Base-by-base conservation (phyloP, 2,329 filamentous ascomycete species). In the Cadophora malorum region DNA sequence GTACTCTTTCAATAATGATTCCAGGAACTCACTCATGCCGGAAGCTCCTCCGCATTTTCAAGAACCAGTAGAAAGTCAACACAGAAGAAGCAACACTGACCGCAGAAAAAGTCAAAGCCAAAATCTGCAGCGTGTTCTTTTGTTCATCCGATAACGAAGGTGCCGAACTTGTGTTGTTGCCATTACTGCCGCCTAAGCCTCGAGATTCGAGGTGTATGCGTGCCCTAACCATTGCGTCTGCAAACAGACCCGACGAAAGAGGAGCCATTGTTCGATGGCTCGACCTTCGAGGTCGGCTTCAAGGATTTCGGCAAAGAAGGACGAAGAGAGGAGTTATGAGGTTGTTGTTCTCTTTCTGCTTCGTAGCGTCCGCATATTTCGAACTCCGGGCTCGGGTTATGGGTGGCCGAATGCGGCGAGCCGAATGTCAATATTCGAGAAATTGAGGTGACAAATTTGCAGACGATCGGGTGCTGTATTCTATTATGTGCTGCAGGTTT, bases 31-130 rank as follows among this genome's bases (percentile, higher is more conserved):
- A 90, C 88, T 90, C 88, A 77, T 94, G 90, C 56, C 91, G 86
- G 77, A 94, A 94, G 70, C 85, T 88, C 74, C 90, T 85, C 72
- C 87, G 85, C 90, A 94, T 94, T 70, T 87, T 84, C 67, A 87
- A 81, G 75, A 94, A 93, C 88, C 90, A 93, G 79, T 90, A 91
- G 50, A 90, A 84, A 1, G 88, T 84, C 35, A 86, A 75, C 7
- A 88, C 73, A 0, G 85, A 85, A 12, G 86, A 82, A 3, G 84
- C 64, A 38, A 92, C 80, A 73, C 90, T 92, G 71, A 88, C 73
- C 0, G 84, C 79, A 9, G 84, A 73, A 66, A 79, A 79, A 49
- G 79, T 77, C 62, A 83, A 73, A 10, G 77, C 75, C 66, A 78
- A 64, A 66, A 68, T 73, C 72, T 78, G 78, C 58, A 77, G 67